These are phyloP conservation scores for Penicillium malachiteum DNA, from an alignment of 495 filamentous ascomycete genomes.

Conservation along the genomic window DNA sequence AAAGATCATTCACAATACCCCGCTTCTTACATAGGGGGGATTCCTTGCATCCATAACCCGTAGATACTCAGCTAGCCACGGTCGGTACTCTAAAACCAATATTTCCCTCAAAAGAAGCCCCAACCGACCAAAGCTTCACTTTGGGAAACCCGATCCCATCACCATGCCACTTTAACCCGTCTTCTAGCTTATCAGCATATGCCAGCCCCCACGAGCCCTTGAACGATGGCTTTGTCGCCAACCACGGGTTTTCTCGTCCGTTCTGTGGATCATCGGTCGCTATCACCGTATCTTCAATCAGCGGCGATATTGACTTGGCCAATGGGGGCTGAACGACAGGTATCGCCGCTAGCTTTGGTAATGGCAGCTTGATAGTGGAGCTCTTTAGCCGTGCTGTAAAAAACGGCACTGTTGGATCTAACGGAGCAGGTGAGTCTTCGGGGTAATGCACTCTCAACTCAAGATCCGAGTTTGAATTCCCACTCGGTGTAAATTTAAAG, in stretches of 20 bases:
- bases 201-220: background rate
- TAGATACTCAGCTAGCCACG: background rate
- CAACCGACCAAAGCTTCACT: background rate
- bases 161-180: background rate
- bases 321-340: background rate
- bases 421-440: background rate
- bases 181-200: background rate
- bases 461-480: background rate
- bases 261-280: background rate
- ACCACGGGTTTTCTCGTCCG: background rate
- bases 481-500: background rate
- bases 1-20: no score
- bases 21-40: no score
- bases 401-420: background rate
- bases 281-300: background rate
- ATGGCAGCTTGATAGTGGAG: background rate
- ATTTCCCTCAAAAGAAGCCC: background rate
- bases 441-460: background rate
- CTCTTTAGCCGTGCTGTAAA: background rate
- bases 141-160: background rate
- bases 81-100: background rate
- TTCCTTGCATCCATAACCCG: no score
- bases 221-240: background rate
- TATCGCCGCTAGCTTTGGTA: background rate
- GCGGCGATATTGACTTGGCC: background rate